phyloP scores from a whole-genome alignment of 2,329 filamentous ascomycete species.

The Dothideomycetes sp. region DNA sequence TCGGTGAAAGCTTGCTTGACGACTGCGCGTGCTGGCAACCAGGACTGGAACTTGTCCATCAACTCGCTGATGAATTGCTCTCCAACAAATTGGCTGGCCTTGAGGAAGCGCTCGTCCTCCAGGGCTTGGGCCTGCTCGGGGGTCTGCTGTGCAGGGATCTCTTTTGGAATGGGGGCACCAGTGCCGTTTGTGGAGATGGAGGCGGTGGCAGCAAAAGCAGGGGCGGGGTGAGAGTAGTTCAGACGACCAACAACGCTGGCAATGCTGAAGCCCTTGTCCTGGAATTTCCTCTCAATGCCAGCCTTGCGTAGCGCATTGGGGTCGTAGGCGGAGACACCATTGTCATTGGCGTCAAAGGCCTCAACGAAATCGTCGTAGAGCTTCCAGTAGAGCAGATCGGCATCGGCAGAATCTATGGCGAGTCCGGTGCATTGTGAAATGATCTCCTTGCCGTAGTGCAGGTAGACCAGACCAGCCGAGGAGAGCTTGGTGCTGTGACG shows the following conservation, averaged over 20 bases:
- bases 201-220: slow-evolving; percentile 19
- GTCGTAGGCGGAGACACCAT: slow-evolving; percentile 80
- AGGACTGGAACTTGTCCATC: slow-evolving; percentile 61
- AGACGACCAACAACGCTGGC: slow-evolving; percentile 79
- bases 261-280: slow-evolving; percentile 70
- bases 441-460: slow-evolving; percentile 85
- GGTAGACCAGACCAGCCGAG: slow-evolving; percentile 85
- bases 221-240: slow-evolving; percentile 48
- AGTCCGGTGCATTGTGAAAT: slow-evolving; percentile 57
- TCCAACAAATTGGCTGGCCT: slow-evolving; percentile 74
- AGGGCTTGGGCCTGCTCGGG: slow-evolving; percentile 46
- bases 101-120: slow-evolving; percentile 71
- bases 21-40: slow-evolving; percentile 77
- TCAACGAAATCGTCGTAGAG: slow-evolving; percentile 90
- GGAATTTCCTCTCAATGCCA: slow-evolving; percentile 71
- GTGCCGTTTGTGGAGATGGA: slow-evolving; percentile 9
- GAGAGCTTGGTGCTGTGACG: slow-evolving; percentile 78
- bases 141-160: slow-evolving; percentile 14
- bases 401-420: slow-evolving; percentile 51
- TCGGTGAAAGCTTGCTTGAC: slow-evolving; percentile 66
- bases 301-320: slow-evolving; percentile 55
- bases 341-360: slow-evolving; percentile 95
- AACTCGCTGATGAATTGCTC: slow-evolving; percentile 78
- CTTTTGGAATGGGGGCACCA: slow-evolving; percentile 3
- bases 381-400: slow-evolving; percentile 71